These are phyloP conservation scores for Sugiyamaella marilandica DNA, from an alignment of 805 yeast species.

Conservation along the genomic window DNA sequence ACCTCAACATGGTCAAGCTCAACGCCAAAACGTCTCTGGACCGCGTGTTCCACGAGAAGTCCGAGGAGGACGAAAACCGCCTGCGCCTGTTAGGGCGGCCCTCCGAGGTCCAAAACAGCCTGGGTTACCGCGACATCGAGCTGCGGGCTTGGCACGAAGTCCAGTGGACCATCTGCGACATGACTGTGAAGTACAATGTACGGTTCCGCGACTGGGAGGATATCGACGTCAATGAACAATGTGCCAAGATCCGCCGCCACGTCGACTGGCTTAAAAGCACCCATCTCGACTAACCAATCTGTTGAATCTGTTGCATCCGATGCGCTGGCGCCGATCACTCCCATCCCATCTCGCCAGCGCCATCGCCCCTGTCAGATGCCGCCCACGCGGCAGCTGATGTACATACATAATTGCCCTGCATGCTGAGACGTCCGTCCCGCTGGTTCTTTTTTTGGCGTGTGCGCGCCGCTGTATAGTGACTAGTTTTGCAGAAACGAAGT, in stretches of 20 bases:
- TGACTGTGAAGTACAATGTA: conserved; percentile 8
- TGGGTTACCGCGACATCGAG: conserved; percentile 19
- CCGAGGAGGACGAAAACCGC: conserved; percentile 43
- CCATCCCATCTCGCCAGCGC: no score
- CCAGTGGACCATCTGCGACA: conserved; percentile 22
- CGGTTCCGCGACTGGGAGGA: conserved; percentile 18
- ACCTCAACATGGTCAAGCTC: conserved; percentile 63
- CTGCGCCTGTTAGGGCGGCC: conserved; percentile 53
- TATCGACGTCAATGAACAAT: conserved; percentile 8
- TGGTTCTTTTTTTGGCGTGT: no score
- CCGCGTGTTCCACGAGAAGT: conserved; percentile 36
- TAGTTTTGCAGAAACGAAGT: no score
- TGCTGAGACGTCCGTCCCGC: no score
- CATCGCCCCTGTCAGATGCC: no score
- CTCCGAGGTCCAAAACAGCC: conserved; percentile 4
- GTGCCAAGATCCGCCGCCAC: conserved; percentile 9
- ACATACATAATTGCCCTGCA: no score
- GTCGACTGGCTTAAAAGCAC: conserved; percentile 13
- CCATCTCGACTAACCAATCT: background rate
- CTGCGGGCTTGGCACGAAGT: conserved; percentile 21
- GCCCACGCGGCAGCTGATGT: no score
- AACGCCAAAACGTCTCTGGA: conserved; percentile 50
- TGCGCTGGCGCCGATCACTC: no score
- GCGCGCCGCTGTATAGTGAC: no score
- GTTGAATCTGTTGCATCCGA: no score